These are phyloP conservation scores for Termitomyces sp. DNA, from an alignment of 768 basidiomycete genomes.

Conservation along the genomic window DNA sequence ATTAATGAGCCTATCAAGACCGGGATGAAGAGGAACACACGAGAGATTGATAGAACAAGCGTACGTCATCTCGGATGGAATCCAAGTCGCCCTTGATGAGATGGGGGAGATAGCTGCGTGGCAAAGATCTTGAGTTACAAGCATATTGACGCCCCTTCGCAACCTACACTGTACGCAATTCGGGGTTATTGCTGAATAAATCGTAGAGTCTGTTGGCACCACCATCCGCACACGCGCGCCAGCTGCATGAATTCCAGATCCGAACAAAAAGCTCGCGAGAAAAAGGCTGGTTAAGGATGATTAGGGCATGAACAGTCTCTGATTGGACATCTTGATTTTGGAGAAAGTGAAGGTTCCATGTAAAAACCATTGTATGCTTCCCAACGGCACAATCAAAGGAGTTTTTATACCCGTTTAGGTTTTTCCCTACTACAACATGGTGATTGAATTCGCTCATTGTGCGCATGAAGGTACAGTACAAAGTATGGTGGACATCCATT, in stretches of 20 bases:
- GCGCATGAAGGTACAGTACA: background rate
- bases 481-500: background rate
- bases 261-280: slow-evolving; percentile 51
- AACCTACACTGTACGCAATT: slow-evolving; percentile 10
- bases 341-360: slow-evolving; percentile 41
- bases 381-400: too few relatives aligned
- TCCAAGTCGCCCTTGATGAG: slow-evolving; percentile 94
- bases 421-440: background rate
- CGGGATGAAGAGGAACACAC: slow-evolving; percentile 30
- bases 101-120: slow-evolving; percentile 66
- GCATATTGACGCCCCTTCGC: background rate
- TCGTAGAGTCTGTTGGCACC: slow-evolving; percentile 85
- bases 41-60: slow-evolving; percentile 53
- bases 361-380: slow-evolving; percentile 1
- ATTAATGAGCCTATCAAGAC: background rate
- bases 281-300: slow-evolving; percentile 91
- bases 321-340: slow-evolving; percentile 2
- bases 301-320: slow-evolving; percentile 43
- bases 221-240: slow-evolving; percentile 78
- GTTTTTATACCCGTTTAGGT: too few relatives aligned
- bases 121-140: background rate
- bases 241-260: slow-evolving; percentile 48
- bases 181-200: slow-evolving; percentile 17
- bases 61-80: slow-evolving; percentile 74
- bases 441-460: background rate